Percentiles rank a stretch among this genome's conserved stretches.
Conservation (phyloP, 345 rosid genomes). For the Crucihimalaya himalaica region DNA sequence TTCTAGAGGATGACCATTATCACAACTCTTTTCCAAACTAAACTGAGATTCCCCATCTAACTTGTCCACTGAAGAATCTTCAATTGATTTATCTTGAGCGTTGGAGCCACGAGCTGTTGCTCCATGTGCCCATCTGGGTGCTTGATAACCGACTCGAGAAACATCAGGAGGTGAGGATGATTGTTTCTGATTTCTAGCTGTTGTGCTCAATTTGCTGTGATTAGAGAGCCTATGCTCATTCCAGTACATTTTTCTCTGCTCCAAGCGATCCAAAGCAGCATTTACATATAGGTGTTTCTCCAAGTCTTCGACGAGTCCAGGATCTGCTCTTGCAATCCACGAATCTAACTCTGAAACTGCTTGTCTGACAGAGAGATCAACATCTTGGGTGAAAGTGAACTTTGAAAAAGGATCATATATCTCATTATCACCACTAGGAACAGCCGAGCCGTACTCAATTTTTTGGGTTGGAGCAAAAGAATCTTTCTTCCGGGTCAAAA, state of each 20-base stretch:
- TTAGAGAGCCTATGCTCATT: slow-evolving; percentile 52
- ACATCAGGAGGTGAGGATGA: slow-evolving; percentile 34
- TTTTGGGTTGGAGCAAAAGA: slow-evolving; percentile 62
- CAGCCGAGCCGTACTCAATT: slow-evolving; percentile 37
- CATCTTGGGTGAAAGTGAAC: slow-evolving; percentile 80
- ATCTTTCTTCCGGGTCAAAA: slow-evolving; percentile 71
- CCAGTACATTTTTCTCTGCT: slow-evolving; percentile 80
- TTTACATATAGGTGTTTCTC: slow-evolving; percentile 93
- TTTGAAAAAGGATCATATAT: slow-evolving; percentile 64
- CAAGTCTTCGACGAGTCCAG: slow-evolving; percentile 86
- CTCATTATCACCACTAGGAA: slow-evolving; percentile 34
- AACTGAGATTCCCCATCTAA: slow-evolving; percentile 40
- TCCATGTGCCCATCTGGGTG: slow-evolving; percentile 29
- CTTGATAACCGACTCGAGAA: slow-evolving; percentile 38
- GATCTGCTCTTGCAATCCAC: slow-evolving; percentile 85
- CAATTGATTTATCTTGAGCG: slow-evolving; percentile 36
- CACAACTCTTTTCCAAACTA: slow-evolving; percentile 45
- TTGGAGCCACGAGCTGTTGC: slow-evolving; percentile 29
- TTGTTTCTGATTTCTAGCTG: slow-evolving; percentile 32
- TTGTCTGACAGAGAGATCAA: slow-evolving; percentile 76
- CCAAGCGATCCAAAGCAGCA: slow-evolving; percentile 78
- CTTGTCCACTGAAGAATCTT: slow-evolving; percentile 34
- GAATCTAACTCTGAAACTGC: slow-evolving; percentile 85
- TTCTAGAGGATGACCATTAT: slow-evolving; percentile 42
- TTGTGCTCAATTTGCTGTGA: slow-evolving; percentile 34